Base-by-base conservation (phyloP, 164 flowering plant species). In the Stephania japonica region DNA sequence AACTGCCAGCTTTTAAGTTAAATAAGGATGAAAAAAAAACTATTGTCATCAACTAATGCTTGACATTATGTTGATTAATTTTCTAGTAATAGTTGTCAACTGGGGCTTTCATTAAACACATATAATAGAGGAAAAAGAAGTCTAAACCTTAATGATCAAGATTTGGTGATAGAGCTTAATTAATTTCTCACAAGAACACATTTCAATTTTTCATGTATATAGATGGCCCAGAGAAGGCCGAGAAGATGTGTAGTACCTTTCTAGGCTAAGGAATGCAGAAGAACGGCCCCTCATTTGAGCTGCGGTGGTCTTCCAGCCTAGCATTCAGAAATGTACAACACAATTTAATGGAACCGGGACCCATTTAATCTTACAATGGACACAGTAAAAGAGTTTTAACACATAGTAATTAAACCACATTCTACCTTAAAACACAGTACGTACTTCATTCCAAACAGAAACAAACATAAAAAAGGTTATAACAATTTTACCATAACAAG, bases 241-340 rank as follows among this genome's bases (percentile, higher is more conserved):
- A 61, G 64, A 61, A 61, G 25, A 19, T 61, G 21, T 21, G 23
- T 47, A 47, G 53, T 47, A 47, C 53, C 53, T 8, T 11, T 47
- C 53, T 14, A 47, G 49, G 53, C 53, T 47, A 47, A 47, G 53
- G 53, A 47, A 47, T 14, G 16, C 53, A 47, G 53, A 13, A 47
- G 53, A 47, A 10, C 14, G 53, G 53, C 9, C 53, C 53, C 53
- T 47, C 16, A 16, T 47, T 47, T 47, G 12, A 47, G 2, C 53
- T 47, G 53, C 53, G 10, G 16, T 12, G 11, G 53, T 9, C 53
- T 47, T 47, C 12, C 53, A 47, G 64, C 25, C 27, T 24, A 63
- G 66, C 66, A 63, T 23, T 63, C 66, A 63, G 69, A 67, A 38
- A 47, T 19, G 69, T 38, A 32, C 47, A 42, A 68, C 2, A 21